Percentiles rank a stretch among this genome's conserved stretches.
phyloP scores from a whole-genome alignment of 495 filamentous ascomycete species.

The Penicillium crystallinum region DNA sequence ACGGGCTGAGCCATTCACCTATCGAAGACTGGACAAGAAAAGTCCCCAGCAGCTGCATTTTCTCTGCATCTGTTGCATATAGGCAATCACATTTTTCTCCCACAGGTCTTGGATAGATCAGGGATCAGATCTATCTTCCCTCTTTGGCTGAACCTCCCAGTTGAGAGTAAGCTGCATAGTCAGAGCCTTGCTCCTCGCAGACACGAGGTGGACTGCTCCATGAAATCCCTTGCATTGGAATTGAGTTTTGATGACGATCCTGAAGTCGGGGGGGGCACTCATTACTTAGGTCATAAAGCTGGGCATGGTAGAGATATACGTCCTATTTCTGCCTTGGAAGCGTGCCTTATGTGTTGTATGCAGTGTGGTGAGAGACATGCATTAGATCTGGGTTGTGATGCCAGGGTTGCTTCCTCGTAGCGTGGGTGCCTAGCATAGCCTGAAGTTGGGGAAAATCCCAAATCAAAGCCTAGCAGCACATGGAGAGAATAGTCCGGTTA shows the following conservation, averaged over 20 bases:
- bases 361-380: not conserved
- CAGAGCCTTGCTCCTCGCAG: slow-evolving; percentile 9
- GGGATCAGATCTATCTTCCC: not conserved
- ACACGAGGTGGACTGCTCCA: slow-evolving; percentile 8
- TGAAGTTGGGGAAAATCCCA: not conserved
- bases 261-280: no score
- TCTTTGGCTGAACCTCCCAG: not conserved
- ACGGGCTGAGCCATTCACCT: not conserved
- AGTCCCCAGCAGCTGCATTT: slow-evolving; percentile 4
- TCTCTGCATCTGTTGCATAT: slow-evolving; percentile 22
- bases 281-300: not conserved
- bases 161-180: slow-evolving; percentile 6
- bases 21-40: not conserved
- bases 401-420: not conserved
- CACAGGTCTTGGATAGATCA: slow-evolving; percentile 2
- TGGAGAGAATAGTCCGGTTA: not conserved
- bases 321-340: not conserved
- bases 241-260: not conserved
- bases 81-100: slow-evolving; percentile 12
- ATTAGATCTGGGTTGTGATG: not conserved
- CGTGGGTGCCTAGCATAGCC: not conserved
- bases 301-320: no score
- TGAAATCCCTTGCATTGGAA: not conserved
- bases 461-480: not conserved
- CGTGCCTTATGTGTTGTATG: not conserved